Conservation (phyloP, 2,329 filamentous ascomycete genomes). For the Onygena corvina region DNA sequence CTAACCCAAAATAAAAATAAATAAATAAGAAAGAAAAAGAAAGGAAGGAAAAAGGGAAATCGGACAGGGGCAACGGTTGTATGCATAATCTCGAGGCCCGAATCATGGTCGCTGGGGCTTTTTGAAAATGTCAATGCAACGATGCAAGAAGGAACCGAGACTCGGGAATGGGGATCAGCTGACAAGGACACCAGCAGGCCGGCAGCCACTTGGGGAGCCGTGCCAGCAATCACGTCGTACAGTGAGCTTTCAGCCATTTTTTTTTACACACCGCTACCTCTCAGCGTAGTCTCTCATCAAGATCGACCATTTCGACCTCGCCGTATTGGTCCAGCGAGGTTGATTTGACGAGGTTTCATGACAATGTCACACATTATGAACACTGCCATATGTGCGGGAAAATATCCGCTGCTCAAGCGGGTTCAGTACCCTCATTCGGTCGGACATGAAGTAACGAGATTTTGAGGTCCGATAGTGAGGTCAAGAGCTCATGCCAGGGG, state of each 20-base stretch:
- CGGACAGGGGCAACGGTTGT: too few relatives aligned
- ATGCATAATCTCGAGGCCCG: not conserved
- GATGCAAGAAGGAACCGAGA: not conserved
- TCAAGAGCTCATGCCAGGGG: not conserved
- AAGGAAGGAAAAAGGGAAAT: too few relatives aligned
- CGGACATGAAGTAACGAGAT: not conserved
- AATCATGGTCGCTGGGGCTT: not conserved
- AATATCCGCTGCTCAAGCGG: not conserved
- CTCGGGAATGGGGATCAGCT: not conserved
- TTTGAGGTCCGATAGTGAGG: not conserved
- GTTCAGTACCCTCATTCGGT: not conserved
- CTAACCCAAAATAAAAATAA: too few relatives aligned
- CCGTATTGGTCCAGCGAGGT: not conserved
- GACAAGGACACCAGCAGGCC: not conserved
- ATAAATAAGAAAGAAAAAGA: not conserved
- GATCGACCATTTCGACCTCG: not conserved
- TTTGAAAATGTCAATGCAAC: not conserved
- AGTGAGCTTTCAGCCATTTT: not conserved
- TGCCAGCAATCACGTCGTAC: not conserved
- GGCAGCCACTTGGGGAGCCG: not conserved
- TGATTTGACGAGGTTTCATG: not conserved
- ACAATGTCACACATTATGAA: not conserved
- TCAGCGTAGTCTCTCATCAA: not conserved
- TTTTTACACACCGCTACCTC: not conserved
- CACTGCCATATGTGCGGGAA: not conserved